Evolutionary conservation across 192 early-diverging fungal species (phyloP).

Genomic region (Backusella mclennaniae): DNA sequence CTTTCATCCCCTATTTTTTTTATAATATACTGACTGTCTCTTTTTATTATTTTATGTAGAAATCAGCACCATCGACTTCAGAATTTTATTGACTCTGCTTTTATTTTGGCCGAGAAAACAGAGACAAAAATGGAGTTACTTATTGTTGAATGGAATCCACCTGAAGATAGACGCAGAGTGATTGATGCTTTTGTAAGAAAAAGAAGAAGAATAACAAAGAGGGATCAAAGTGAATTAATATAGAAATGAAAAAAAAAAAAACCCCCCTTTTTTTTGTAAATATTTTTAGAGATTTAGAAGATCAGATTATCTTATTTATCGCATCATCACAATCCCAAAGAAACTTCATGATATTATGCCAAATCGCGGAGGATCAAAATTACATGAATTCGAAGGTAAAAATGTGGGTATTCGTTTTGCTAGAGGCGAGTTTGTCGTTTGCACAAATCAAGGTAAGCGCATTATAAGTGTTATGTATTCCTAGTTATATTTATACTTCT

Average conservation of each 20-base stretch:
- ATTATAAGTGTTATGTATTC: background rate
- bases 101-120: slow-evolving; percentile 31
- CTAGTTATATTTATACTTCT: background rate
- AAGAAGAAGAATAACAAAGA: background rate
- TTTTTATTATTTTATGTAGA: slow-evolving; percentile 4
- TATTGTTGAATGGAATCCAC: slow-evolving; percentile 41
- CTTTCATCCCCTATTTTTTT: background rate
- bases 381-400: slow-evolving; percentile 41
- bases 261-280: background rate
- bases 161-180: slow-evolving; percentile 23
- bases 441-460: slow-evolving; percentile 39
- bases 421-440: slow-evolving; percentile 37
- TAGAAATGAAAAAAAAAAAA: background rate
- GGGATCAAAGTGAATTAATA: background rate
- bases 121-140: slow-evolving; percentile 31
- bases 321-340: slow-evolving; percentile 36
- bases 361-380: slow-evolving; percentile 32
- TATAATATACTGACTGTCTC: background rate
- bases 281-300: slow-evolving; percentile 29
- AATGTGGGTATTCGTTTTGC: slow-evolving; percentile 40
- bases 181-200: slow-evolving; percentile 33
- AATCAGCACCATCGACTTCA: slow-evolving; percentile 35
- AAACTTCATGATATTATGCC: slow-evolving; percentile 28
- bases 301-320: slow-evolving; percentile 27
- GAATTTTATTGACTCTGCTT: slow-evolving; percentile 36